Percentiles rank a stretch among this genome's conserved stretches.
Conservation (phyloP, 2,329 filamentous ascomycete species). For the Fusarium sp. region DNA sequence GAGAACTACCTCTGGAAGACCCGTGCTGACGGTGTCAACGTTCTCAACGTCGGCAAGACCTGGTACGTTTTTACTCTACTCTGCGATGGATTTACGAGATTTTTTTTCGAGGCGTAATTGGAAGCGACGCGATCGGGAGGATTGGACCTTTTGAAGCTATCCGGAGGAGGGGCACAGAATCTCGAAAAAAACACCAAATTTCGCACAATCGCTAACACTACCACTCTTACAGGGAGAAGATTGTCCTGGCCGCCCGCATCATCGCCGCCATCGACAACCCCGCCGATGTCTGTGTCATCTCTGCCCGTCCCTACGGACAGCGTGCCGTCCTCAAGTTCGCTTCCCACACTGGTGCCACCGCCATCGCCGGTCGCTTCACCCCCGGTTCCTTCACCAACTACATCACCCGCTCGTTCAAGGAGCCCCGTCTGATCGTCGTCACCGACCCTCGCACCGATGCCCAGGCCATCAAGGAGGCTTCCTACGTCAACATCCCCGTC, state of each 20-base stretch:
- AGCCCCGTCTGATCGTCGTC: constrained; percentile 98
- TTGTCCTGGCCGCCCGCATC: constrained; percentile 97
- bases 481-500: constrained; percentile 99
- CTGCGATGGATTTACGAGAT: not conserved
- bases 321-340: constrained; percentile 99
- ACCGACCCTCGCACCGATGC: constrained; percentile 99
- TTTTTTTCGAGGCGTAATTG: constrained; percentile 2
- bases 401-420: constrained; percentile 99
- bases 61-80: constrained; percentile 71
- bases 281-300: constrained; percentile 99
- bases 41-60: constrained; percentile 99
- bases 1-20: constrained; percentile 99
- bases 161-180: constrained; percentile 31
- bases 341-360: constrained; percentile 95
- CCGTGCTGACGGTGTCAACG: constrained; percentile 96
- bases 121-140: not conserved
- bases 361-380: constrained; percentile 99
- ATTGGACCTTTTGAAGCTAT: constrained; percentile 21
- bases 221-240: constrained; percentile 85
- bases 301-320: constrained; percentile 98
- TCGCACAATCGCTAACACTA: constrained; percentile 31
- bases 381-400: constrained; percentile 99
- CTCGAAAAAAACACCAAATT: constrained; percentile 29
- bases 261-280: constrained; percentile 99
- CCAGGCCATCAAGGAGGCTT: constrained; percentile 99